Evolutionary conservation across 1,284 basidiomycete genomes (phyloP).

Genomic region (Pascua guehoae): DNA sequence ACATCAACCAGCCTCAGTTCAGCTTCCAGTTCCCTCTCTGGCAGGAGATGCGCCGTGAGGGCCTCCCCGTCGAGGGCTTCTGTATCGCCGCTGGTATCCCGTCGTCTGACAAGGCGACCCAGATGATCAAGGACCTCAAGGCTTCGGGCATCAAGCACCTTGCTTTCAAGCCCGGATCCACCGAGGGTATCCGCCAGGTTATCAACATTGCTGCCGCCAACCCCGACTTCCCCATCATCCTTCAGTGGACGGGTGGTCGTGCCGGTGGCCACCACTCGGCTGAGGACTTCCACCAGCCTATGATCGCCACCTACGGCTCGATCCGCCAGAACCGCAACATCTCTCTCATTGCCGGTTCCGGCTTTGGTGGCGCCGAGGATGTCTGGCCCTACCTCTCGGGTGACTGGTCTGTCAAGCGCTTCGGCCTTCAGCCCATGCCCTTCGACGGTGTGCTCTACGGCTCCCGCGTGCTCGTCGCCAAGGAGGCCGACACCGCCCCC

Average conservation of each 20-base stretch:
- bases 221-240: constrained; percentile 94
- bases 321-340: constrained; percentile 89
- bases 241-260: constrained; percentile 98
- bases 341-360: constrained; percentile 88
- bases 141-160: constrained; percentile 86
- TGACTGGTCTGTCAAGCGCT: constrained; percentile 83
- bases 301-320: constrained; percentile 81
- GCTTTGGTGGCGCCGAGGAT: constrained; percentile 92
- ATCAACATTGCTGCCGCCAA: constrained; percentile 92
- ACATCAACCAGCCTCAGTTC: constrained; percentile 98
- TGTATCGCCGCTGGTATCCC: constrained; percentile 96
- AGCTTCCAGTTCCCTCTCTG: constrained; percentile 94
- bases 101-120: constrained; percentile 84
- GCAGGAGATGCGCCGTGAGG: constrained; percentile 95
- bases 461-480: constrained; percentile 95
- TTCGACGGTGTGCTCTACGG: constrained; percentile 97
- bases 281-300: constrained; percentile 97
- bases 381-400: constrained; percentile 96
- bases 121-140: constrained; percentile 78
- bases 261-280: constrained; percentile 98
- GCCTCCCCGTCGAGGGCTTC: constrained; percentile 93
- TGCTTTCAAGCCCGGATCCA: constrained; percentile 94
- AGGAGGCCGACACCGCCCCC: constrained; percentile 91
- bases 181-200: constrained; percentile 95
- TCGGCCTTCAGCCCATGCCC: constrained; percentile 91